Evolutionary conservation across 2,329 filamentous ascomycete species (phyloP), one percentile per base, ranked within the genome.

Genomic region (Ustulina deusta): DNA sequence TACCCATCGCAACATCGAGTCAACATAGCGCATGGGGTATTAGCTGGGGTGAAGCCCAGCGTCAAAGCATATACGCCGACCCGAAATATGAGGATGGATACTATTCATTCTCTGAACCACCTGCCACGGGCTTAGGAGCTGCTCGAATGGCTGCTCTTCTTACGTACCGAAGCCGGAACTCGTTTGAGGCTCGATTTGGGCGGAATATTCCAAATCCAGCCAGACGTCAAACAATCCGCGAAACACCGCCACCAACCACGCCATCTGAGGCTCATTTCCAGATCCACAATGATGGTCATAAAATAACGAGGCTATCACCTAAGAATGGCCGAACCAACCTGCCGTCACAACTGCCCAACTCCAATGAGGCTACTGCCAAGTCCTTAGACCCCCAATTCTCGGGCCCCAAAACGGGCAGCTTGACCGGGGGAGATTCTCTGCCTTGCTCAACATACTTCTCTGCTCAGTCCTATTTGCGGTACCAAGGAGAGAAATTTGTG

Each of bases 71-170:
- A 78, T 99, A 98, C 81, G 94, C 93, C 44, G 96, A 99, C 78
- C 96, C 96, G 36, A 98, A 97, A 83, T 99, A 99, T 79, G 94
- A 97, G 69, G 94, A 98, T 76, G 96, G 96, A 51, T 98, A 97
- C 81, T 99, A 98, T 78, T 76, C 89, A 0, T 97, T 96, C 75
- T 87, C 92, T 36, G 93, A 98, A 74, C 94, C 94, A 38, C 96
- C 96, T 0, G 84, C 90, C 0, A 91, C 94, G 0, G 96, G 96
- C 0, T 87, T 99, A 1, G 94, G 94, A 13, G 96, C 96, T 7
- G 96, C 96, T 29, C 93, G 96, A 75, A 99, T 99, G 96, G 93
- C 94, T 65, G 96, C 96, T 1, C 87, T 99, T 42, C 84, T 99
- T 74, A 99, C 96, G 6, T 99, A 99, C 81, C 90, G 96, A 73